phyloP scores from a whole-genome alignment of 352 stramenopile species.

The Pythium monospermum region DNA sequence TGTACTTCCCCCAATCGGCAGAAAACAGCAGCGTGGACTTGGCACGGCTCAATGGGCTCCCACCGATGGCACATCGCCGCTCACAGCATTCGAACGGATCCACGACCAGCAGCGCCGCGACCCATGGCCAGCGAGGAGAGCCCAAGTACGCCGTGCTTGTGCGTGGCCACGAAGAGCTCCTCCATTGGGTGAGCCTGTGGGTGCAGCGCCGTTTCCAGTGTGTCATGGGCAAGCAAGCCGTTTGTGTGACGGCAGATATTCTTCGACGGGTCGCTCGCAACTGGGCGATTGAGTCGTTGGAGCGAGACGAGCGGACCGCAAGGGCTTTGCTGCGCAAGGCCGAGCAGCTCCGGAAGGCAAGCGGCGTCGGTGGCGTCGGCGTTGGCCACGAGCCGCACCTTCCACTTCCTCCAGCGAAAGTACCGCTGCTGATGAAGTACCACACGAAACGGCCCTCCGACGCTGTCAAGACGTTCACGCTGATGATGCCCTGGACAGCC shows the following conservation, averaged over 20 bases:
- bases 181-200: conserved; percentile 25
- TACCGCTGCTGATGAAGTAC: conserved; percentile 18
- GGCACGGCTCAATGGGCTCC: not conserved
- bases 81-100: not conserved
- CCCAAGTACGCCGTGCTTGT: conserved; percentile 24
- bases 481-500: conserved; percentile 18
- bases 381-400: not conserved
- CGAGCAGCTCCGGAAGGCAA: conserved; percentile 9
- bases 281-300: conserved; percentile 13
- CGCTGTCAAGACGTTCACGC: conserved; percentile 15
- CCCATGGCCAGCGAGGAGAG: conserved; percentile 1
- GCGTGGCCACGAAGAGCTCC: conserved; percentile 27
- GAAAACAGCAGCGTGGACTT: not conserved
- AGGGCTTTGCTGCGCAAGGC: not conserved
- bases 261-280: conserved; percentile 15
- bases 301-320: conserved; percentile 9
- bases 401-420: not conserved
- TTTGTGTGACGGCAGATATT: conserved; percentile 19
- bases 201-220: conserved; percentile 33
- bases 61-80: not conserved
- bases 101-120: conserved; percentile 2
- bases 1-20: conserved; percentile 18
- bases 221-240: conserved; percentile 20
- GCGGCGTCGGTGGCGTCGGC: not conserved
- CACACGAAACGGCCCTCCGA: conserved; percentile 1